These are phyloP conservation scores for Globisporangium emineosum DNA, from an alignment of 352 stramenopile species.

Conservation along the genomic window DNA sequence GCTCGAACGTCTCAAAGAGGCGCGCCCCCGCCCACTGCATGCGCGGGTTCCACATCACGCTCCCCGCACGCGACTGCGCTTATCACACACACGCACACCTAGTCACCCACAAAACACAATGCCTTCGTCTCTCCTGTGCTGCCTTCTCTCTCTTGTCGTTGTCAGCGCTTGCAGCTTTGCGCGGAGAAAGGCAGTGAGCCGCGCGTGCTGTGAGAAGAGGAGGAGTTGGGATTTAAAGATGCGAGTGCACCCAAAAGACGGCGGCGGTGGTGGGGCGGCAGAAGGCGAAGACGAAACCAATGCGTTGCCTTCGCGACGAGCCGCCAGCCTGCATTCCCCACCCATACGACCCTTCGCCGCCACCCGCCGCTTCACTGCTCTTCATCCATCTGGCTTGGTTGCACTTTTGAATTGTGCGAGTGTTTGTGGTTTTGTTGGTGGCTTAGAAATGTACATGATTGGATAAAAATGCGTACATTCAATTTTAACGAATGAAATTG, in stretches of 20 bases:
- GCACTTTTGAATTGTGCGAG: background rate
- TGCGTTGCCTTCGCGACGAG: background rate
- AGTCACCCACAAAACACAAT: background rate
- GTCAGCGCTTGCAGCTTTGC: conserved; percentile 3
- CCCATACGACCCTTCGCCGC: conserved; percentile 1
- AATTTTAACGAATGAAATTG: background rate
- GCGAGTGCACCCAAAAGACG: conserved; percentile 5
- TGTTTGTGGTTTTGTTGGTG: too few species aligned
- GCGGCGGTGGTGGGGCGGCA: background rate
- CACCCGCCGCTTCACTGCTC: background rate
- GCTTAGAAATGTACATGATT: background rate
- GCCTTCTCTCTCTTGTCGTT: background rate
- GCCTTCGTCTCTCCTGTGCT: too few species aligned
- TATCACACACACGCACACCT: background rate
- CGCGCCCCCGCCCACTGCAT: conserved; percentile 83
- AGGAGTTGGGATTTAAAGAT: conserved; percentile 4
- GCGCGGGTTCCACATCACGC: conserved; percentile 63
- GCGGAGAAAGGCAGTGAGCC: conserved; percentile 1
- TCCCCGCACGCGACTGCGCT: background rate
- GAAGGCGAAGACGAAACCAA: conserved; percentile 10
- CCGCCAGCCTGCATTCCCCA: background rate
- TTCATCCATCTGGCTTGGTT: background rate
- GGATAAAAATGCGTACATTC: background rate
- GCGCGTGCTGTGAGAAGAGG: background rate
- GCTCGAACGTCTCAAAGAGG: conserved; percentile 79